Evolutionary conservation across 2,329 filamentous ascomycete species (phyloP), one percentile per base, ranked within the genome.

Genomic region (Penicillium sp.): DNA sequence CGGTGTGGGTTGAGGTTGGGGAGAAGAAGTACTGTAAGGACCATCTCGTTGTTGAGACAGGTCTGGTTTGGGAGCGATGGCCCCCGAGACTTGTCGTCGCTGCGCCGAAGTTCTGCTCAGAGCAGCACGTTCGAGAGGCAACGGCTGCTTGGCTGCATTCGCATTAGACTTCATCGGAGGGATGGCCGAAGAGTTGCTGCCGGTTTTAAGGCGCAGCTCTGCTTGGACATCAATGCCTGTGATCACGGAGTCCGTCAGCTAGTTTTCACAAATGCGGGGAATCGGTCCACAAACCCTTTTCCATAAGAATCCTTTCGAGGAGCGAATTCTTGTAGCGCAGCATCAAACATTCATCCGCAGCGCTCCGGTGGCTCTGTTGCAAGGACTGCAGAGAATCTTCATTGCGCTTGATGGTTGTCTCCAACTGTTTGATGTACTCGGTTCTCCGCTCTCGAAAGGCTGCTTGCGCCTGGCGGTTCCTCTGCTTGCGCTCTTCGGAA

Each of bases 401-500:
- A 80, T 97, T 93, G 65, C 94, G 90, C 69, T 94, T 93, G 75
- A 99, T 97, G 56, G 92, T 96, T 66, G 93, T 91, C 77, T 99
- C 94, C 24, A 99, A 83, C 74, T 99, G 94, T 79, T 97, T 97
- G 79, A 99, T 99, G 74, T 99, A 99, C 79, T 99, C 94, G 55
- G 93, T 97, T 58, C 94, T 87, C 63, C 94, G 88, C 77, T 99
- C 94, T 65, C 94, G 88, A 69, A 99, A 99, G 57, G 94, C 94
- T 55, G 94, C 94, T 77, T 99, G 94, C 48, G 94, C 94, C 78
- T 97, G 94, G 65, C 94, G 83, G 71, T 99, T 99, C 63, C 94
- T 86, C 77, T 97, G 94, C 79, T 99, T 97, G 68, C 94, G 87
- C 77, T 99, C 94, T 75, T 99, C 94, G 11, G 94, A 97, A 35